Evolutionary conservation across 306 rosid genomes (phyloP).

Genomic region (Quercus parvula): DNA sequence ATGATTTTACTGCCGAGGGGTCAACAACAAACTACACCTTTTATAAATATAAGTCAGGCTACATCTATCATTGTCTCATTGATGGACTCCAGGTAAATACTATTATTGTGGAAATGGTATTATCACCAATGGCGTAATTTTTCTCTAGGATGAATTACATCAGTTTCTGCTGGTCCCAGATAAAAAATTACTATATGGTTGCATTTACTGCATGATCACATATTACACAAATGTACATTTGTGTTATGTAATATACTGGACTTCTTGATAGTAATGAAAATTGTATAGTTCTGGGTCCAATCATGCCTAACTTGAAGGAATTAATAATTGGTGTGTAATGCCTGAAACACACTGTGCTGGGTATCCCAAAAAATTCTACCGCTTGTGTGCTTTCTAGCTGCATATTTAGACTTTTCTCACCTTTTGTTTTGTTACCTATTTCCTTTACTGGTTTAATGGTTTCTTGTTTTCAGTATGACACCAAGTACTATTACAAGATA

Average conservation of each 20-base stretch:
- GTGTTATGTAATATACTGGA: background rate
- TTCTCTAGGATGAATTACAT: slow-evolving; percentile 11
- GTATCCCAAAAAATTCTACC: background rate
- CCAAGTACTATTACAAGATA: slow-evolving; percentile 82
- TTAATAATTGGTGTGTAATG: background rate
- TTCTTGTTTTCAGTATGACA: slow-evolving; percentile 55
- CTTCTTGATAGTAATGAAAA: background rate
- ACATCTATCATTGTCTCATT: slow-evolving; percentile 80
- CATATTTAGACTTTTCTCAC: slow-evolving; percentile 7
- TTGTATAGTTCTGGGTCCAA: background rate
- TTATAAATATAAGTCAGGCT: slow-evolving; percentile 79
- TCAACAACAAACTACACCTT: slow-evolving; percentile 63
- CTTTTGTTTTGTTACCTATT: background rate
- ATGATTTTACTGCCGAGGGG: slow-evolving; percentile 54
- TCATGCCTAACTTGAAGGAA: background rate
- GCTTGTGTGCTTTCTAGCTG: background rate
- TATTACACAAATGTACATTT: background rate
- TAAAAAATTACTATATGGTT: background rate
- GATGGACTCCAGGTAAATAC: slow-evolving; percentile 69
- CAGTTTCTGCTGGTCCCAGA: background rate
- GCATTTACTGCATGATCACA: slow-evolving; percentile 14
- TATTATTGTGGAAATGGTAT: slow-evolving; percentile 6
- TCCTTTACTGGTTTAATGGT: slow-evolving; percentile 11
- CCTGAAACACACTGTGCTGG: background rate
- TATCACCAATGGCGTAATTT: slow-evolving; percentile 6